Evolutionary conservation across 2,329 filamentous ascomycete species (phyloP).

Genomic region (Penicillium capsulatum): DNA sequence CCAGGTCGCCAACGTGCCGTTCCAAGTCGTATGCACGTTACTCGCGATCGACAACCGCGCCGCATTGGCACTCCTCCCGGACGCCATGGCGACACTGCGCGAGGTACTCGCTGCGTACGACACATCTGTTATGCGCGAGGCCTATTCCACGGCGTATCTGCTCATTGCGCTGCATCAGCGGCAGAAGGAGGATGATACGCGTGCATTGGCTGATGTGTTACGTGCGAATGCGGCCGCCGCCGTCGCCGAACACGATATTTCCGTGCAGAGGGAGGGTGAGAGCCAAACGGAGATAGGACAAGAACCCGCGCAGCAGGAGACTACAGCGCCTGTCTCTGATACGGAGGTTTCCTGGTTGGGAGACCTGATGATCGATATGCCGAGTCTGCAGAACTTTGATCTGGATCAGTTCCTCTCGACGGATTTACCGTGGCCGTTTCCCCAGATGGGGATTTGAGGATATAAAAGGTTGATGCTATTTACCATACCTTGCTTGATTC

Average conservation of each 20-base stretch:
- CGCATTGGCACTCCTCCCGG: slow-evolving; percentile 47
- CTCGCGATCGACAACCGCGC: slow-evolving; percentile 53
- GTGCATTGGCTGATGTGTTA: slow-evolving; percentile 39
- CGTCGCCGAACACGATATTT: slow-evolving; percentile 3
- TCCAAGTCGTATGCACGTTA: slow-evolving; percentile 55
- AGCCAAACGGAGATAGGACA: not conserved
- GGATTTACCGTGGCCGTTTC: slow-evolving; percentile 27
- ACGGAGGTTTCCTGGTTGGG: slow-evolving; percentile 43
- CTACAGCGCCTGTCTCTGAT: slow-evolving; percentile 25
- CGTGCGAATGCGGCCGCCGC: slow-evolving; percentile 33
- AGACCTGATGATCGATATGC: slow-evolving; percentile 44
- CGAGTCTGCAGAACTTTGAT: slow-evolving; percentile 44
- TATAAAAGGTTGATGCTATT: too few species aligned
- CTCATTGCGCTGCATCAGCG: slow-evolving; percentile 52
- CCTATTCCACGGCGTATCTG: slow-evolving; percentile 52
- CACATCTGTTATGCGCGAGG: slow-evolving; percentile 50
- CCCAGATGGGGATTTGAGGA: slow-evolving; percentile 27
- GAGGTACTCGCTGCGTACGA: slow-evolving; percentile 44
- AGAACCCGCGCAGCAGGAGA: slow-evolving; percentile 8
- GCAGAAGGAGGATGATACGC: slow-evolving; percentile 45
- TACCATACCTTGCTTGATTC: too few species aligned
- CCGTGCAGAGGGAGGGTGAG: not conserved
- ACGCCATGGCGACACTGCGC: slow-evolving; percentile 49
- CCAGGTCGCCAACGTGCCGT: slow-evolving; percentile 57
- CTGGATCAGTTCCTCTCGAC: slow-evolving; percentile 42